Evolutionary conservation across 441 rosid species (phyloP).

Genomic region (Syzygium syzygioides): DNA sequence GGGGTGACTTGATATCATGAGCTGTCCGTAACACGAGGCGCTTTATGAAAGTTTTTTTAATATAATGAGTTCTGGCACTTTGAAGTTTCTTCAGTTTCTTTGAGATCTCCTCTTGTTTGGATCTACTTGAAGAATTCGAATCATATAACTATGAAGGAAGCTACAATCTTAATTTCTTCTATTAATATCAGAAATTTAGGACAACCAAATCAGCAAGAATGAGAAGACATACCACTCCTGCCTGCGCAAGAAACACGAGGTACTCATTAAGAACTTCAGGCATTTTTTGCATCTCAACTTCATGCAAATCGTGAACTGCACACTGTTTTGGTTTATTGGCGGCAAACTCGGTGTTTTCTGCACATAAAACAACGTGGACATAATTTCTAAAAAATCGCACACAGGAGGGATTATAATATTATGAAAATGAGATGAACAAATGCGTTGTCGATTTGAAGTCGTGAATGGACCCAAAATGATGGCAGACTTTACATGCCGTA

Average conservation of each 20-base stretch:
- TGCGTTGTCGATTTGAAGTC: not conserved
- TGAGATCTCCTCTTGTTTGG: not conserved
- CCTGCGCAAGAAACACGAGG: constrained; percentile 44
- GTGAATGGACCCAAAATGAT: not conserved
- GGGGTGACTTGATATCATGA: not conserved
- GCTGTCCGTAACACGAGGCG: not conserved
- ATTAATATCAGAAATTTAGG: not conserved
- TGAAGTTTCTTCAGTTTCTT: not conserved
- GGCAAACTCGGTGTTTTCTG: constrained; percentile 38
- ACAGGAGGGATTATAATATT: not conserved
- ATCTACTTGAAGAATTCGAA: not conserved
- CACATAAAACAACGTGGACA: constrained; percentile 1
- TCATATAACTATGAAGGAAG: not conserved
- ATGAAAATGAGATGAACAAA: not conserved
- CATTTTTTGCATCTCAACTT: constrained; percentile 42
- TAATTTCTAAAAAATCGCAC: not conserved
- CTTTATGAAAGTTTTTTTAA: not conserved
- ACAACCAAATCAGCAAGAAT: not conserved
- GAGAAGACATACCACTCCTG: constrained; percentile 45
- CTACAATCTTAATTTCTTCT: not conserved
- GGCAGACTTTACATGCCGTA: not conserved
- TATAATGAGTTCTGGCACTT: not conserved
- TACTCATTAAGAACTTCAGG: constrained; percentile 45
- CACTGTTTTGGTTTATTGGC: constrained; percentile 28
- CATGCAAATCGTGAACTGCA: constrained; percentile 29